A percentile compares a stretch with the other conserved stretches of the same genome.
Conservation (phyloP, 2,329 filamentous ascomycete genomes). For the Phialocephala subalpina region DNA sequence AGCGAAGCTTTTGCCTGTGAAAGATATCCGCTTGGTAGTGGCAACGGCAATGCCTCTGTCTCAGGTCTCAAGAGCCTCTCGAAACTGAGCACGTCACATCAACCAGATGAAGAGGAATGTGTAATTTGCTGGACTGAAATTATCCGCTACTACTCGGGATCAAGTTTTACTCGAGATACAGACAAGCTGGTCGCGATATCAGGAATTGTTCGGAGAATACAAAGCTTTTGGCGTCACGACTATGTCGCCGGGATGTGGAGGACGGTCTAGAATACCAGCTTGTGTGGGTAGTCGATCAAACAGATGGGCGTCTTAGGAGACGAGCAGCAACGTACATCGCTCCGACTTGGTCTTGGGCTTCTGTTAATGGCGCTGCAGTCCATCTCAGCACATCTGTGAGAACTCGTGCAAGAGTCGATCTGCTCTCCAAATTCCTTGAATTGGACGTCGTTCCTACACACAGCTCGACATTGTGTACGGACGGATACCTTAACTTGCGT, state of each 20-base stretch:
- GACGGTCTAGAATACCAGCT: neutral
- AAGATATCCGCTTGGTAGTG: neutral
- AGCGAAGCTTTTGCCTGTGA: neutral
- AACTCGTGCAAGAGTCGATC: neutral
- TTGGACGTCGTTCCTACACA: neutral
- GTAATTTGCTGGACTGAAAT: neutral
- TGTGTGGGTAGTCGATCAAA: neutral
- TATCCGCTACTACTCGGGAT: neutral
- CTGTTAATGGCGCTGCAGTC: neutral
- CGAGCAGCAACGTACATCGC: neutral
- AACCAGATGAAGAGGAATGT: no score
- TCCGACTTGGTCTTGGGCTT: constrained; percentile 5
- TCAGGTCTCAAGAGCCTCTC: neutral
- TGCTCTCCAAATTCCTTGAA: neutral
- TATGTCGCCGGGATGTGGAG: neutral
- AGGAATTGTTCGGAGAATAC: neutral
- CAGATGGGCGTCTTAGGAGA: neutral
- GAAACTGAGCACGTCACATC: neutral
- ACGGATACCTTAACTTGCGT: neutral
- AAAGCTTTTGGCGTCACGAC: neutral
- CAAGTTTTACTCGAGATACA: neutral
- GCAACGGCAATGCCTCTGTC: no score
- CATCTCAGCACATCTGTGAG: neutral
- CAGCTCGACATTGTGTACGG: neutral
- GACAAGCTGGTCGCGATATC: neutral